A percentile compares a stretch with the other conserved stretches of the same genome.
Evolutionary conservation across 768 basidiomycete species (phyloP).

Genomic region (Hebeloma cylindrosporum): DNA sequence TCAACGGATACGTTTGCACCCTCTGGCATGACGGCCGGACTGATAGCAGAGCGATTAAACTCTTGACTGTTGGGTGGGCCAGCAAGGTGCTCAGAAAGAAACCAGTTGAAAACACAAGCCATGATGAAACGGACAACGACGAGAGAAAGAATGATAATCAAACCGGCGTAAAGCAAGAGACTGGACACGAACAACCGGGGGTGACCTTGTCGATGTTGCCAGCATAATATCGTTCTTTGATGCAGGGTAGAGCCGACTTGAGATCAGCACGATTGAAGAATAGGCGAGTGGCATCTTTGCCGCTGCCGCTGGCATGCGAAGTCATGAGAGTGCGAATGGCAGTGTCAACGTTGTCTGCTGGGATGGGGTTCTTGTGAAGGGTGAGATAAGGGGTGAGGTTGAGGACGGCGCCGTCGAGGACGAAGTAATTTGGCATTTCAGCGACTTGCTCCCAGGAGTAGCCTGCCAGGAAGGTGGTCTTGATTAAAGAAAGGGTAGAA

Average conservation of each 20-base stretch:
- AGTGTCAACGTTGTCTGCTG: constrained; percentile 75
- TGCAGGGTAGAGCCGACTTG: constrained; percentile 71
- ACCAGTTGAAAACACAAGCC: constrained; percentile 98
- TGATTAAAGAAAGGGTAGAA: constrained; percentile 56
- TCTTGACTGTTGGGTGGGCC: constrained; percentile 70
- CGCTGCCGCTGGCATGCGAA: constrained; percentile 46
- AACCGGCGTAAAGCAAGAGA: constrained; percentile 85
- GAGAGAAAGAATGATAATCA: constrained; percentile 88
- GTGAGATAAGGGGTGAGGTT: constrained; percentile 87
- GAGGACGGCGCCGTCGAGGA: constrained; percentile 91
- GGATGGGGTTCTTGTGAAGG: constrained; percentile 65
- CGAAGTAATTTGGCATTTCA: constrained; percentile 69
- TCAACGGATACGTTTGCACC: constrained; percentile 94
- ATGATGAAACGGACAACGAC: constrained; percentile 91
- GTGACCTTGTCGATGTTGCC: constrained; percentile 97
- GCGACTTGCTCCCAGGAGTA: constrained; percentile 92
- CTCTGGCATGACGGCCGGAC: constrained; percentile 93
- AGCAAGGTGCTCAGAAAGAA: constrained; percentile 80
- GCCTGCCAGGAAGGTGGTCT: constrained; percentile 72
- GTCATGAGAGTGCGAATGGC: constrained; percentile 77
- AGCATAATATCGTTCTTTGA: constrained; percentile 83
- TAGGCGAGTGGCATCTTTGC: constrained; percentile 88
- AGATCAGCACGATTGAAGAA: constrained; percentile 74
- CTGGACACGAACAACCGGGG: constrained; percentile 90
- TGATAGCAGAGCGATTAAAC: constrained; percentile 81